Base-by-base conservation (phyloP, 495 filamentous ascomycete species). In the Aspergillus homomorphus region DNA sequence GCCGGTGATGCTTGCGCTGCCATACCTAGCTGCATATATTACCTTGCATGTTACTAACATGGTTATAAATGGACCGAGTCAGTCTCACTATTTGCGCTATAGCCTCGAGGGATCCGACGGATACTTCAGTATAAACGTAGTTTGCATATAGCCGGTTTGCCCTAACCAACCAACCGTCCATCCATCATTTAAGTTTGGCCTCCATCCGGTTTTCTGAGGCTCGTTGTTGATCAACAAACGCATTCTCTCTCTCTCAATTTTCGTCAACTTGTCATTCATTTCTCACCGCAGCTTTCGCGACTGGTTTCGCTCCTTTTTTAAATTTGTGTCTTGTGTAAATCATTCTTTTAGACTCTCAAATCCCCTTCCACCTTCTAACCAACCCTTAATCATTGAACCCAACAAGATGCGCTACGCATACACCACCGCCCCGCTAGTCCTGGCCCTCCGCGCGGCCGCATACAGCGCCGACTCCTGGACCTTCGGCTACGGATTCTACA, bases 401-500 rank as follows among this genome's bases (percentile, higher is more conserved):
- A 38, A 38, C 33, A 38, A 38, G 10, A 38, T 38, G 33, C 33
- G 33, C 12, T 38, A 38, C 33, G 10, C 33, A 5, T 6, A 5
- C 33, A 38, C 33, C 33, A 14, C 33, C 33, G 33, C 33, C 50
- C 51, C 56, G 16, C 42, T 65, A 45, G 56, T 43, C 14, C 33
- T 53, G 7, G 62, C 62, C 46, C 44, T 61, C 21, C 51, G 50
- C 46, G 58, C 62, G n/a, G 42, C 57, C 51, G 62, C 58, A 18
- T 30, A 44, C 20, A 45, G 42, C 30, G 33, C 56, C 42, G 62
- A 65, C 55, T 53, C 52, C 16, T 65, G 59, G 58, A 52, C 57
- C 12, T 59, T 65, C 4, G 62, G 62, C n/a, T 58, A 56, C 56
- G 57, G 58, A 15, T 65, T 65, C 59, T 65, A 59, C 43, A 49